Evolutionary conservation across 257 asterid genomes (phyloP).

Genomic region (Ilex aquifolium): DNA sequence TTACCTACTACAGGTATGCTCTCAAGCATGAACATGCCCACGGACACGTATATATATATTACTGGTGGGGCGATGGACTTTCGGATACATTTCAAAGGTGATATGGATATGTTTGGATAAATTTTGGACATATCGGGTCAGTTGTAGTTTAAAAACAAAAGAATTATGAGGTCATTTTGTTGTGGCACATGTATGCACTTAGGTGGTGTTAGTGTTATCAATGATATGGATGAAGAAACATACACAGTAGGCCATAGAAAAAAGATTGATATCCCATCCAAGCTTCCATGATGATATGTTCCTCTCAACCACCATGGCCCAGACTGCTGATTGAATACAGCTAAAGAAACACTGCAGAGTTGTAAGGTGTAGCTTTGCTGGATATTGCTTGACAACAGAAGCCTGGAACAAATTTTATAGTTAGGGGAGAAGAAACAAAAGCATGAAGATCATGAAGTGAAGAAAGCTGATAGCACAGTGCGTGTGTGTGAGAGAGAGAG

Average conservation of each 20-base stretch:
- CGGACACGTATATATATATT: too few relatives aligned
- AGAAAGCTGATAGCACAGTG: too few relatives aligned
- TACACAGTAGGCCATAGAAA: constrained; percentile 66
- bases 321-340: constrained; percentile 50
- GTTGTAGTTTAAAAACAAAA: too few relatives aligned
- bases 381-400: constrained; percentile 43
- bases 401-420: constrained; percentile 24
- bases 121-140: too few relatives aligned
- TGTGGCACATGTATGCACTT: too few relatives aligned
- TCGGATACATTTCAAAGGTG: too few relatives aligned
- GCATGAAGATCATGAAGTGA: background rate
- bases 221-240: constrained; percentile 9
- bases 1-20: too few relatives aligned
- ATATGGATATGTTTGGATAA: too few relatives aligned
- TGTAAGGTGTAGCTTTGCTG: constrained; percentile 47
- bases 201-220: background rate
- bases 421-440: background rate
- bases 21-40: too few relatives aligned
- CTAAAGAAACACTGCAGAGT: constrained; percentile 58
- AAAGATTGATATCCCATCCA: constrained; percentile 53
- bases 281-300: constrained; percentile 49
- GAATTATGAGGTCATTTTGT: too few relatives aligned
- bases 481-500: too few relatives aligned
- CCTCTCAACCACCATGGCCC: constrained; percentile 51
- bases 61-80: too few relatives aligned